Evolutionary conservation across 345 rosid genomes (phyloP).

Genomic region (Euclidium syriacum): DNA sequence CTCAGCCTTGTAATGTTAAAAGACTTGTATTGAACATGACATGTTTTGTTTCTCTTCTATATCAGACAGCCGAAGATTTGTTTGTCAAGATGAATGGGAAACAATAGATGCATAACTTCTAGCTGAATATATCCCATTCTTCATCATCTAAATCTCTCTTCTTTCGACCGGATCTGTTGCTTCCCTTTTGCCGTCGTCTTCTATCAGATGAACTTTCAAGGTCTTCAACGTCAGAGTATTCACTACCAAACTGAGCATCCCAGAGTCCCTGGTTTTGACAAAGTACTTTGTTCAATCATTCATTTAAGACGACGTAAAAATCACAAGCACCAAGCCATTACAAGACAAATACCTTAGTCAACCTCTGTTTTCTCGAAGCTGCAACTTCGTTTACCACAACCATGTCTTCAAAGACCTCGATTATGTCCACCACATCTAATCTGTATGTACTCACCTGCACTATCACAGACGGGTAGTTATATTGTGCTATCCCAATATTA

Average conservation of each 20-base stretch:
- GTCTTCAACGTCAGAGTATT: slow-evolving; percentile 40
- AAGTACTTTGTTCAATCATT: not conserved
- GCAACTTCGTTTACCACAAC: slow-evolving; percentile 75
- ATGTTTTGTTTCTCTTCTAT: not conserved
- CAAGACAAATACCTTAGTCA: slow-evolving; percentile 56
- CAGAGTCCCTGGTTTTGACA: slow-evolving; percentile 61
- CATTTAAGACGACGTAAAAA: not conserved
- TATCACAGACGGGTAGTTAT: not conserved
- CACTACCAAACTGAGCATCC: slow-evolving; percentile 50
- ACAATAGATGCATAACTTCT: not conserved
- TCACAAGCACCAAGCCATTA: not conserved
- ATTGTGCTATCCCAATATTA: not conserved
- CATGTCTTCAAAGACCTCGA: slow-evolving; percentile 61
- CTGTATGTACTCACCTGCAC: slow-evolving; percentile 80
- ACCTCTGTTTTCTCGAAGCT: slow-evolving; percentile 63
- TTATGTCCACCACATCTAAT: slow-evolving; percentile 66
- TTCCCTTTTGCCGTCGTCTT: slow-evolving; percentile 11
- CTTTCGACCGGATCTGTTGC: slow-evolving; percentile 29
- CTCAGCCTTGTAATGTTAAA: not conserved
- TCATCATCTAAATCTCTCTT: slow-evolving; percentile 12
- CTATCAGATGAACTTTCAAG: slow-evolving; percentile 25
- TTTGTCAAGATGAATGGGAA: not conserved
- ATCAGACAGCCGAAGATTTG: not conserved
- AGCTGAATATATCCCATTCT: slow-evolving; percentile 21
- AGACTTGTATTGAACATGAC: no score